Percentiles rank a stretch among this genome's conserved stretches.
phyloP scores from a whole-genome alignment of 176 grass and related monocot genomes.

The Calamus simplicifolius region DNA sequence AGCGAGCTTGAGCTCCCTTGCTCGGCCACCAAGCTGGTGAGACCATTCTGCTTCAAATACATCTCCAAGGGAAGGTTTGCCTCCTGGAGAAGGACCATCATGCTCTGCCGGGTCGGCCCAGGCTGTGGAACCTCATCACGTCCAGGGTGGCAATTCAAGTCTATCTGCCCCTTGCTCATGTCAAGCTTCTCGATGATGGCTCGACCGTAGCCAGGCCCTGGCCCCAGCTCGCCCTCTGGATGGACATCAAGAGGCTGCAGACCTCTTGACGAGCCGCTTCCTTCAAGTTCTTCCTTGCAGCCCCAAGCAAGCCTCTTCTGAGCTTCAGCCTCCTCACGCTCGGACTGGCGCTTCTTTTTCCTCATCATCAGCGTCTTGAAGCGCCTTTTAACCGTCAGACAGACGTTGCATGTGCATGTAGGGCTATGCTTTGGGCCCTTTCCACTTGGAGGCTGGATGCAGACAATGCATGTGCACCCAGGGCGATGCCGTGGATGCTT shows the following conservation, averaged over 20 bases:
- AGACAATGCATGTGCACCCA: slow-evolving; percentile 95
- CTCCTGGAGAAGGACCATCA: slow-evolving; percentile 76
- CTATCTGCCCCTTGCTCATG: slow-evolving; percentile 53
- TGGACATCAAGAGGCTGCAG: slow-evolving; percentile 36
- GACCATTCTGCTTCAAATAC: slow-evolving; percentile 87
- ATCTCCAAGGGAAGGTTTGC: slow-evolving; percentile 62
- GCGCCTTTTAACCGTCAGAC: slow-evolving; percentile 84
- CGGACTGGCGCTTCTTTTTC: slow-evolving; percentile 92
- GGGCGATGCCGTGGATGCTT: slow-evolving; percentile 90
- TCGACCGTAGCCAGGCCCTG: background rate
- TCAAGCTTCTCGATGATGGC: slow-evolving; percentile 42
- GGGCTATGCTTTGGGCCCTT: slow-evolving; percentile 94
- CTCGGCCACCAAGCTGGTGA: slow-evolving; percentile 47
- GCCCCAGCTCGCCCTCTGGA: slow-evolving; percentile 30
- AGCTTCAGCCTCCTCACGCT: slow-evolving; percentile 74
- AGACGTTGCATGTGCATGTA: slow-evolving; percentile 92
- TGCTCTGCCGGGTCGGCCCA: slow-evolving; percentile 33
- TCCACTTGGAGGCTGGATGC: slow-evolving; percentile 95
- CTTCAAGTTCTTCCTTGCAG: slow-evolving; percentile 69
- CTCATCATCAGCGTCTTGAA: slow-evolving; percentile 99
- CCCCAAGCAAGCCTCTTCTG: slow-evolving; percentile 66
- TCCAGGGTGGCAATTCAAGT: slow-evolving; percentile 73
- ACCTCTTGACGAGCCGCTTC: slow-evolving; percentile 52
- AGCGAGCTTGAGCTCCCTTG: slow-evolving; percentile 47
- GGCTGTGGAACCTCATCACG: slow-evolving; percentile 25